Evolutionary conservation across 1,139 yeast genomes (phyloP).

Genomic region (Yamadazyma triangularis): DNA sequence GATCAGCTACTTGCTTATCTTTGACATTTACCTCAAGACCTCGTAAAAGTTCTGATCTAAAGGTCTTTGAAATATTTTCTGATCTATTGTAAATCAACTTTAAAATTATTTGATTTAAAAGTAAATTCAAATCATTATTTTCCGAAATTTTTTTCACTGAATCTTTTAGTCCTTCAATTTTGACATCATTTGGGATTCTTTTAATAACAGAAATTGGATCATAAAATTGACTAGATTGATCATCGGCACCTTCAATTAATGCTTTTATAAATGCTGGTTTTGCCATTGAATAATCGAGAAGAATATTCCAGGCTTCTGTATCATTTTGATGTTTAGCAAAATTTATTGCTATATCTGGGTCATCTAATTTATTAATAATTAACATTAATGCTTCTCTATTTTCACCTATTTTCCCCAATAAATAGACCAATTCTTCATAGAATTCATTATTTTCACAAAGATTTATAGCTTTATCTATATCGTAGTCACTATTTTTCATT

Average conservation of each 20-base stretch:
- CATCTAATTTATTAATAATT: slow-evolving; percentile 71
- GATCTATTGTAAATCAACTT: slow-evolving; percentile 62
- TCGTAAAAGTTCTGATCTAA: slow-evolving; percentile 28
- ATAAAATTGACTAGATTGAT: slow-evolving; percentile 43
- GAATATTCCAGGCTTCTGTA: slow-evolving; percentile 71
- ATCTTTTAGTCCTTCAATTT: slow-evolving; percentile 60
- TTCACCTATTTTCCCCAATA: slow-evolving; percentile 82
- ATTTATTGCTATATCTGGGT: slow-evolving; percentile 75
- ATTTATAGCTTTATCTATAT: slow-evolving; percentile 62
- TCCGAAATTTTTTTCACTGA: slow-evolving; percentile 60
- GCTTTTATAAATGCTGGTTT: slow-evolving; percentile 74
- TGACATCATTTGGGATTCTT: slow-evolving; percentile 57
- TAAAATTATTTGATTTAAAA: slow-evolving; percentile 56
- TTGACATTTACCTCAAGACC: slow-evolving; percentile 36
- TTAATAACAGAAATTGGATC: slow-evolving; percentile 67
- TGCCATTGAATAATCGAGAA: slow-evolving; percentile 65
- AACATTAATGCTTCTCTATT: slow-evolving; percentile 68
- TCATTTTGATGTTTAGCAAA: slow-evolving; percentile 77
- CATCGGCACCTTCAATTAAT: slow-evolving; percentile 66
- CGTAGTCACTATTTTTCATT: slow-evolving; percentile 48
- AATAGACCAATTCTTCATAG: slow-evolving; percentile 70
- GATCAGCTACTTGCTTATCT: slow-evolving; percentile 10
- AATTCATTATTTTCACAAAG: slow-evolving; percentile 52
- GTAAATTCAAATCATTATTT: slow-evolving; percentile 58
- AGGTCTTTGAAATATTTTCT: slow-evolving; percentile 35